Percentiles rank a stretch among this genome's conserved stretches.
phyloP scores from a whole-genome alignment of 495 filamentous ascomycete genomes.

The Alectoria sarmentosa region DNA sequence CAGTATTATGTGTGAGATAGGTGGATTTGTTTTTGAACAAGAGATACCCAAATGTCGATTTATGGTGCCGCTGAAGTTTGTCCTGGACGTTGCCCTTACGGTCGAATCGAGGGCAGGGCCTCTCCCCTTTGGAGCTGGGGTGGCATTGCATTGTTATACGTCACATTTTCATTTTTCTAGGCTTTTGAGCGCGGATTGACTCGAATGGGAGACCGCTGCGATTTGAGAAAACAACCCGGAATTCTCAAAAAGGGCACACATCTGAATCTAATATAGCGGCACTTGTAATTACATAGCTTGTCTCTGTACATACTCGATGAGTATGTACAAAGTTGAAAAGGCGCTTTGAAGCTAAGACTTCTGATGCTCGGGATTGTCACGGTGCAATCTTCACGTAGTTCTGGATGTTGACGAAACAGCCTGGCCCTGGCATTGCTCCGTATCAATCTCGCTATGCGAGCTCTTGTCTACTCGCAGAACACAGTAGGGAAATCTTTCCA shows the following conservation, averaged over 20 bases:
- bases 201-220: not conserved
- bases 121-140: not conserved
- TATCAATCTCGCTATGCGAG: too few species aligned
- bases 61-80: constrained; percentile 3
- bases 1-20: not conserved
- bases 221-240: not conserved
- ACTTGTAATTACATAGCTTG: not conserved
- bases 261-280: not conserved
- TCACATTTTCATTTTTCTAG: not conserved
- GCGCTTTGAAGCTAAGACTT: too few species aligned
- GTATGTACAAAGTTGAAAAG: too few species aligned
- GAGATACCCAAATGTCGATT: constrained; percentile 14
- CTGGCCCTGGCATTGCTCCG: too few species aligned
- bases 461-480: too few species aligned
- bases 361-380: too few species aligned
- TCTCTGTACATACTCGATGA: too few species aligned
- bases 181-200: not conserved
- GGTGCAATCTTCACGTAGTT: too few species aligned
- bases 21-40: constrained; percentile 3
- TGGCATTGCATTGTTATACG: constrained; percentile 5
- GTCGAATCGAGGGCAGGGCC: not conserved
- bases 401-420: too few species aligned
- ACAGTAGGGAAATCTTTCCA: too few species aligned
- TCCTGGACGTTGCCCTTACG: not conserved
- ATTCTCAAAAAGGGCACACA: not conserved